A percentile compares a stretch with the other conserved stretches of the same genome.
Conservation (phyloP, 768 basidiomycete genomes). For the Boletus sp. region DNA sequence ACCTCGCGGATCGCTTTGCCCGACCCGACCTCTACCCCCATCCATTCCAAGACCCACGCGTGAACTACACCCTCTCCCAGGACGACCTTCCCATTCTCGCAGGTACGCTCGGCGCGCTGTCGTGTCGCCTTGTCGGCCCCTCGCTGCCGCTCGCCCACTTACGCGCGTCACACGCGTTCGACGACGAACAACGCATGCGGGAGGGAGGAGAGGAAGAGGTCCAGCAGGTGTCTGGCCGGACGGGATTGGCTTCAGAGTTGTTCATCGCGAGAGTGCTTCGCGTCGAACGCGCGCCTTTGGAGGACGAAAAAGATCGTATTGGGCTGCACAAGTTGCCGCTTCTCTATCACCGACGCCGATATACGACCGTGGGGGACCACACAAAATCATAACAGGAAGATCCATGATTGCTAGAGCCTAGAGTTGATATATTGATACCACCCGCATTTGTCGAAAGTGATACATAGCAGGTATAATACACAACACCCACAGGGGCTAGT, state of each 20-base stretch:
- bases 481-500: not conserved
- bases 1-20: slow-evolving; percentile 67
- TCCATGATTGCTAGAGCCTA: not conserved
- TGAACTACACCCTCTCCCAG: slow-evolving; percentile 39
- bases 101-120: slow-evolving; percentile 64
- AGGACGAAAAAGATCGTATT: slow-evolving; percentile 8
- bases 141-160: slow-evolving; percentile 63
- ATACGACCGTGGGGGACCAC: slow-evolving; percentile 47
- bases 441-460: not conserved
- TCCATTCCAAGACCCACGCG: slow-evolving; percentile 45
- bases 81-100: slow-evolving; percentile 61
- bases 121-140: slow-evolving; percentile 61
- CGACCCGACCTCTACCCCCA: slow-evolving; percentile 62
- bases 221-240: slow-evolving; percentile 22
- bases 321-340: slow-evolving; percentile 45
- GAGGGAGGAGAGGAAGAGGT: slow-evolving; percentile 8
- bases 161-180: slow-evolving; percentile 21
- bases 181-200: not conserved
- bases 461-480: slow-evolving; percentile 3
- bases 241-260: slow-evolving; percentile 56
- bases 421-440: slow-evolving; percentile 5
- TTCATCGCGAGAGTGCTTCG: slow-evolving; percentile 78
- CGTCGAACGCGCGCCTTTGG: slow-evolving; percentile 44
- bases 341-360: slow-evolving; percentile 60
- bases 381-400: not conserved